phyloP scores from a whole-genome alignment of 305 asterid genomes.

The Plantago coronopus region DNA sequence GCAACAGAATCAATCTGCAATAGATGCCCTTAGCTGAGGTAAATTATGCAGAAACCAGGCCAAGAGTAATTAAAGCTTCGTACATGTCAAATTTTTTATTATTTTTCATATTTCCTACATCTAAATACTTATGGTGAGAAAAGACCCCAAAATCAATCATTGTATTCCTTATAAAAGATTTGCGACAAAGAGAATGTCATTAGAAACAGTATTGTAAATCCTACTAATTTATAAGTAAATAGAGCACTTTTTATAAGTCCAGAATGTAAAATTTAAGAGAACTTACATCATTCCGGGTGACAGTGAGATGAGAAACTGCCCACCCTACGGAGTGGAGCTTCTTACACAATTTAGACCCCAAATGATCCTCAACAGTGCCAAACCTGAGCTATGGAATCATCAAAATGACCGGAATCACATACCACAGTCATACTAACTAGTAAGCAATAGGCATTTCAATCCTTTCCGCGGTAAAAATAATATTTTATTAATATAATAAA shows the following conservation, averaged over 20 bases:
- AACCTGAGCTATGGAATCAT: conserved; percentile 94
- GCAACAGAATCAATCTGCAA: conserved; percentile 82
- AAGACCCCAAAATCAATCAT: no score
- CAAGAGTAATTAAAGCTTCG: background rate
- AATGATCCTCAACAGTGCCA: conserved; percentile 76
- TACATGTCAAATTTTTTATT: no score
- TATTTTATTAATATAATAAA: no score
- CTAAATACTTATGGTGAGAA: no score
- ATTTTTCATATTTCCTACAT: no score
- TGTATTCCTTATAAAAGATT: no score
- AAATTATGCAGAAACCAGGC: conserved; percentile 3
- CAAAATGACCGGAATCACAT: conserved; percentile 28
- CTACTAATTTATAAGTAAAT: no score
- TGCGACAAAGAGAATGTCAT: no score
- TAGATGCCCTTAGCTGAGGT: conserved; percentile 22
- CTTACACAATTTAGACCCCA: conserved; percentile 51
- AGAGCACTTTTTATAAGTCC: background rate
- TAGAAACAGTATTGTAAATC: no score
- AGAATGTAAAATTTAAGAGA: background rate
- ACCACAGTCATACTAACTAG: conserved; percentile 13
- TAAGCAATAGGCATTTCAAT: conserved; percentile 7
- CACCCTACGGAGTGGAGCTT: conserved; percentile 82
- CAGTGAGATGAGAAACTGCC: conserved; percentile 57
- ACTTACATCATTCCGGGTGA: conserved; percentile 70
- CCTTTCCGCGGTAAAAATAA: no score